Evolutionary conservation across 257 asterid species (phyloP), one percentile per base, ranked within the genome.

Genomic region (Nemophila menziesii): DNA sequence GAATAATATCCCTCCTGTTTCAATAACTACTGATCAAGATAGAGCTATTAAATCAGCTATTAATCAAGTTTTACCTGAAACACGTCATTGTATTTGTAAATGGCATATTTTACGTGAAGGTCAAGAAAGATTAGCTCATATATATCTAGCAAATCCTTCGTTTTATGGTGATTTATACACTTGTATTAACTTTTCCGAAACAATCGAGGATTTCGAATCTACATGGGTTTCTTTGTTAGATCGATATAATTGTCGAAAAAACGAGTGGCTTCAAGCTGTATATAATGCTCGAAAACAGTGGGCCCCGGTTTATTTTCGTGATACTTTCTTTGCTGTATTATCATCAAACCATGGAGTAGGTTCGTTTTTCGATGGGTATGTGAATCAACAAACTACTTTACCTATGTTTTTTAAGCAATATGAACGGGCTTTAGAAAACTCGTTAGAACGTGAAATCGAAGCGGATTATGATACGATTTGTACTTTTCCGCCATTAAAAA

Each of bases 41-140:
- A 71, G 87, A 61, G 92, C 78, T 58, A 82, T 82, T 34, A 76
- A 78, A 62, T 68, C 77, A 45, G 92, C 92, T 37, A 73, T 78
- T 33, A 64, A 45, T 52, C 79, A 61, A 65, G 92, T 75, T 33
- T 68, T 82, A 49, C 93, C 92, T 7, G 61, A 63, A 65, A 73
- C 86, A 49, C 79, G 86, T 33, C 93, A 82, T 61, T 78, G 92
- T 71, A 78, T 78, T 62, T 77, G 92, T 62, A 78, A 78, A 61
- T 78, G 92, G 86, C 84, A 82, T 56, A 74, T 82, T 58, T 65
- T 82, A 71, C 66, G 87, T 62, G 94, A 82, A 66, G 94, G 94
- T 58, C 92, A 78, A 62, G 94, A 82, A 70, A 72, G 94, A 54
- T 63, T 78, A 67, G 68, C 79, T 56, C 86, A 73, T 55, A n/a